Base-by-base conservation (phyloP, 2,329 filamentous ascomycete genomes). In the Colletotrichum musae region DNA sequence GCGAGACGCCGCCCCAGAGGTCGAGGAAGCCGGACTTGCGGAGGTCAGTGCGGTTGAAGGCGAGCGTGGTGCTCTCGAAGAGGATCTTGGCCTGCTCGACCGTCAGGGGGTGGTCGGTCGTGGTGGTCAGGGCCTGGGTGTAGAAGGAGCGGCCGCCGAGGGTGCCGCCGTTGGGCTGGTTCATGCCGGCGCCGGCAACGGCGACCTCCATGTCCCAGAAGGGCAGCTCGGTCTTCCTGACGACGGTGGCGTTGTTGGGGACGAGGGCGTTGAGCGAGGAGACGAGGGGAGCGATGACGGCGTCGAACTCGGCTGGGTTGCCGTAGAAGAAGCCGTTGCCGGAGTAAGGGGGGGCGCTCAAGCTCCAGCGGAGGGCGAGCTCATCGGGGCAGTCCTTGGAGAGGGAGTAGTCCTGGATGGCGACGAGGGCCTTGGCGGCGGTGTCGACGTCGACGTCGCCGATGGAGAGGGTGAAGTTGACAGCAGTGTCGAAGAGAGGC, bases 151-250 rank as follows among this genome's bases (percentile, higher is more conserved):
- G 70, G 43, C 63, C 59, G 24, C 53, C 59, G 51, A 70, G 68
- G 48, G 54, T 36, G 45, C 70, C 68, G 13, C 68, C 68, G 7
- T 61, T 48, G 56, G 68, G 68, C 28, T 60, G 59, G 58, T 72
- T 68, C 70, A 72, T 72, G 63, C 70, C 68, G 12, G 47, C 18
- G 18, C 68, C 70, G 36, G 68, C 68, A 48, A 64, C 56, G 51
- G 63, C 45, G n/a, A 72, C 63, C 63, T 72, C 70, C 68, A 70
- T 64, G 48, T 70, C 68, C 70, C 70, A 70, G 57, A 72, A 72
- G 51, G 70, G 63, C 0, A 72, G 63, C 28, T 64, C 68, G 7
- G 68, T 64, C 59, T 70, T 64, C 13, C 7, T 1, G 52, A 67
- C 39, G 47, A 68, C 63, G 47, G 45, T 61, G 10, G 51, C 39